phyloP scores from a whole-genome alignment of 345 rosid species.

The Pistacia vera region DNA sequence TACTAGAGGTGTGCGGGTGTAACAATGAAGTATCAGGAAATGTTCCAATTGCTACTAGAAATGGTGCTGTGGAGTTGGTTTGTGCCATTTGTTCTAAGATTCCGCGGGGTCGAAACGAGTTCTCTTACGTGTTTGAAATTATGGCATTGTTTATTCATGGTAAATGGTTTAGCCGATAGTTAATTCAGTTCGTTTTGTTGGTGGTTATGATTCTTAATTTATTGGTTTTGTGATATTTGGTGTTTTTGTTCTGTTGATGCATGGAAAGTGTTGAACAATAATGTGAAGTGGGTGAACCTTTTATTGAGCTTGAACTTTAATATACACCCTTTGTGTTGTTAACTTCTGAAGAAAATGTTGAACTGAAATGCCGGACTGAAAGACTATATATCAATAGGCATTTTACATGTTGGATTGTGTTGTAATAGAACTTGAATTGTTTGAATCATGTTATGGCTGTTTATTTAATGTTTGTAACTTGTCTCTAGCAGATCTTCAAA shows the following conservation, averaged over 20 bases:
- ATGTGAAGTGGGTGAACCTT: not conserved
- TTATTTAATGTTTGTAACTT: not conserved
- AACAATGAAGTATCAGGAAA: conserved; percentile 50
- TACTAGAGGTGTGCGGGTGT: conserved; percentile 40
- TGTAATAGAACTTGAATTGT: not conserved
- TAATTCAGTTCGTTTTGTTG: not conserved
- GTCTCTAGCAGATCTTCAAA: conserved; percentile 59
- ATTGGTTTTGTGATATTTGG: not conserved
- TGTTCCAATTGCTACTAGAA: conserved; percentile 61
- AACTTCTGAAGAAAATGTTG: not conserved
- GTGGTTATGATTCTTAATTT: not conserved
- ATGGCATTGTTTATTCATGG: conserved; percentile 66
- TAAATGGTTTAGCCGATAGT: conserved; percentile 19
- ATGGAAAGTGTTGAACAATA: not conserved
- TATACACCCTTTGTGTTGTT: not conserved
- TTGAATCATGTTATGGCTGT: not conserved
- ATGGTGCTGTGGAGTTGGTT: conserved; percentile 69
- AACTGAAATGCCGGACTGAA: not conserved
- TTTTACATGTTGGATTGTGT: not conserved
- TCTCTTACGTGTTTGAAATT: conserved; percentile 58
- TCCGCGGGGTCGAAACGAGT: conserved; percentile 23
- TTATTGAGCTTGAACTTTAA: not conserved
- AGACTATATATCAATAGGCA: not conserved
- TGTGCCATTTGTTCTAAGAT: conserved; percentile 64
- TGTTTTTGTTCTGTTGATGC: not conserved